Evolutionary conservation across 441 rosid species (phyloP).

Genomic region (Erodium chrysanthum): DNA sequence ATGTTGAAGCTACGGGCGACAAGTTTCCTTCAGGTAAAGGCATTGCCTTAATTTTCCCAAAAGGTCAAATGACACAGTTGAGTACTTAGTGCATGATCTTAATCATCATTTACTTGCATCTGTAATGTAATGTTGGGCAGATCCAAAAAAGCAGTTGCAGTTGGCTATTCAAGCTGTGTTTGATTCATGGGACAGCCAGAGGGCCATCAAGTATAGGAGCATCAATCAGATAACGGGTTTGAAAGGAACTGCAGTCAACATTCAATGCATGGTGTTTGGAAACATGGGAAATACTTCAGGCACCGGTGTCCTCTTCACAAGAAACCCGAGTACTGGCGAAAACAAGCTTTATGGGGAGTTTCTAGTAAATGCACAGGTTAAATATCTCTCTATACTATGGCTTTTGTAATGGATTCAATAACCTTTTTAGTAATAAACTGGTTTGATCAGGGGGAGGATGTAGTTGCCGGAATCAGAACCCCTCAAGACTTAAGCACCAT

Average conservation of each 20-base stretch:
- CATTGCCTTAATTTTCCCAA: slow-evolving; percentile 1
- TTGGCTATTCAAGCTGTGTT: slow-evolving; percentile 72
- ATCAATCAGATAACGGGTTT: slow-evolving; percentile 83
- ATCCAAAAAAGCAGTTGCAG: slow-evolving; percentile 64
- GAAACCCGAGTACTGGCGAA: slow-evolving; percentile 91
- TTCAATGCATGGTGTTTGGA: slow-evolving; percentile 89
- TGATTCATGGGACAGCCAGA: slow-evolving; percentile 82
- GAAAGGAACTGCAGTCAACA: slow-evolving; percentile 85
- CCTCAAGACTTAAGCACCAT: slow-evolving; percentile 73
- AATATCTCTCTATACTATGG: too few species aligned
- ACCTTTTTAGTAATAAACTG: too few species aligned
- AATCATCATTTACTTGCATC: slow-evolving; percentile 3
- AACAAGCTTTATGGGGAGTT: slow-evolving; percentile 90
- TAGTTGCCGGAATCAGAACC: slow-evolving; percentile 90
- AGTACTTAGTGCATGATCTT: too few species aligned
- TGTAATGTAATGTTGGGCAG: slow-evolving; percentile 23
- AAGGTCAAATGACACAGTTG: too few species aligned
- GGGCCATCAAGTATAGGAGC: slow-evolving; percentile 74
- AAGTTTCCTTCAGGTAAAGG: slow-evolving; percentile 75
- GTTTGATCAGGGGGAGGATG: slow-evolving; percentile 70
- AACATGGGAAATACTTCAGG: slow-evolving; percentile 95
- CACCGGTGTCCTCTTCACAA: slow-evolving; percentile 85
- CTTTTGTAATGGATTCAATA: too few species aligned
- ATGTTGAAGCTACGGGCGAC: slow-evolving; percentile 51
- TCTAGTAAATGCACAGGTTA: slow-evolving; percentile 82